phyloP scores from a whole-genome alignment of 2,329 filamentous ascomycete species.

The Penicillium sp. region DNA sequence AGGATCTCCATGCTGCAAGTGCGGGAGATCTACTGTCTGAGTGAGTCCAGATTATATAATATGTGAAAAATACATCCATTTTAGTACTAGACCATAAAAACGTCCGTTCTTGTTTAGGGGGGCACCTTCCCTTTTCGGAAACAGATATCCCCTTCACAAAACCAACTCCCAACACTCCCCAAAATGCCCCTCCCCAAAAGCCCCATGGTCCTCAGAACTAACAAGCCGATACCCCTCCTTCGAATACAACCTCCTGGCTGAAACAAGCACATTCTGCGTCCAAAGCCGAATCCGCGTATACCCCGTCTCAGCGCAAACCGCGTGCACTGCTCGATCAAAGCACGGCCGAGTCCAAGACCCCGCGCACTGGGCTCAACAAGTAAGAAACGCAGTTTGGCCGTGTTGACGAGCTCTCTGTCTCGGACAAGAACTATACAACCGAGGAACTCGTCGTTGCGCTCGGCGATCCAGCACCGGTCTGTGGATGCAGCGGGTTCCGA shows the following conservation, averaged over 20 bases:
- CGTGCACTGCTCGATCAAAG: constrained; percentile 17
- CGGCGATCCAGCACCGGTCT: constrained; percentile 24
- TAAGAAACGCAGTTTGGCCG: background rate
- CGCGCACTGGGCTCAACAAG: constrained; percentile 9
- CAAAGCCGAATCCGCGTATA: constrained; percentile 18
- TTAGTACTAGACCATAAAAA: too few relatives aligned
- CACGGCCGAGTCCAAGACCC: constrained; percentile 15
- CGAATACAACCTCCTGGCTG: constrained; percentile 18
- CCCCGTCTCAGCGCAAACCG: constrained; percentile 16
- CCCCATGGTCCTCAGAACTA: constrained; percentile 15
- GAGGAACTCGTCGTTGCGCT: constrained; percentile 12
- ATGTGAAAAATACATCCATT: too few relatives aligned
- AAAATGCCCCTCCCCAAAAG: constrained; percentile 10
- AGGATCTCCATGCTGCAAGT: too few relatives aligned
- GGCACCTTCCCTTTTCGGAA: background rate
- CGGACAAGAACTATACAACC: too few relatives aligned
- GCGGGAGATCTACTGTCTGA: too few relatives aligned
- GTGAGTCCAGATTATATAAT: too few relatives aligned
- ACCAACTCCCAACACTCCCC: constrained; percentile 22
- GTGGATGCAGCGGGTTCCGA: constrained; percentile 27
- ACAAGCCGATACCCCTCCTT: constrained; percentile 20
- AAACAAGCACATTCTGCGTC: constrained; percentile 17
- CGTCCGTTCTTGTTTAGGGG: too few relatives aligned
- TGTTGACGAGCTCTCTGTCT: constrained; percentile 1
- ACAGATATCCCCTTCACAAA: background rate